Evolutionary conservation across 306 rosid genomes (phyloP), one percentile per base, ranked within the genome.

Genomic region (Vicia villosa): DNA sequence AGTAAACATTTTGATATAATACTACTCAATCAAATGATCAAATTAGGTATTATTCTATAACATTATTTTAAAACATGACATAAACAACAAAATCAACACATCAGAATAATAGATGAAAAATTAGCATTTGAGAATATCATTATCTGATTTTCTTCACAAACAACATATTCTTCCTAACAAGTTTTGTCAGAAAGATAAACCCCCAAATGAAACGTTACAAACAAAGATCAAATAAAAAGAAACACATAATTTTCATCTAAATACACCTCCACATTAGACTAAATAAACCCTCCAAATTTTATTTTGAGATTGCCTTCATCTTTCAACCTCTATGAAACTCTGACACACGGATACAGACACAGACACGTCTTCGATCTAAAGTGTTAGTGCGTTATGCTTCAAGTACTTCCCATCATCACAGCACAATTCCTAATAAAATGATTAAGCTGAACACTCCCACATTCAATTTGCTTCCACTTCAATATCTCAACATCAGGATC

Each of bases 381-480:
- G 17, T 43, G 50, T 43, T 8, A 38, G 45, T 10, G 11, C 43
- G 14, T 9, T 9, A 10, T 4, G 5, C 6, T 19, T 51, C 57
- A 52, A 21, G 59, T 10, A 52, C 87, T 89, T 50, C 81, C 77
- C 91, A 90, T 88, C 96, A 93, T 86, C 17, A 90, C 94, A 34
- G 91, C 86, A 45, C 98, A 93, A 21, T 93, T 93, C 10, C 75
- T 82, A 67, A 90, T 84, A 63, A 93, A 93, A 71, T 74, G 80
- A 61, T 82, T 84, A 10, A 80, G 81, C 54, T 73, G 78, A 70
- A 66, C 83, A 21, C 73, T 66, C 42, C 83, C 85, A 21, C 79
- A 72, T 9, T 81, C 80, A 56, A 93, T 74, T 42, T 72, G 78
- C 81, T 49, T 84, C 98, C 98, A 93, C 49, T 58, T 72, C 81